A percentile compares a stretch with the other conserved stretches of the same genome.
phyloP scores from a whole-genome alignment of 495 filamentous ascomycete species.

The Penicillium chermesinum region DNA sequence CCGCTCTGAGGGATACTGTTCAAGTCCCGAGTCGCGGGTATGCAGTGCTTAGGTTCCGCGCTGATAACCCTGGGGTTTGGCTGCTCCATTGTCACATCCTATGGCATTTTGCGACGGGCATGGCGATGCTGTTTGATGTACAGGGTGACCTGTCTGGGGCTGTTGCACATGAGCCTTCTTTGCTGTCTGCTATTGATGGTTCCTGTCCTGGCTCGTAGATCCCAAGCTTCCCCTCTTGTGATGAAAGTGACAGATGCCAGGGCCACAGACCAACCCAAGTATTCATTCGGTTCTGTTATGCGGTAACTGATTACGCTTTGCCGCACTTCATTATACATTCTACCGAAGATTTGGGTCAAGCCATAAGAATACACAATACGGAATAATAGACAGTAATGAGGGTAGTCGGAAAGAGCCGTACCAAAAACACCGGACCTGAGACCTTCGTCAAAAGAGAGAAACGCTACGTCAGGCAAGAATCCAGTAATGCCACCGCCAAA shows the following conservation, averaged over 20 bases:
- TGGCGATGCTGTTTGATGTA: conserved; percentile 40
- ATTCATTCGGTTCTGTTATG: too few relatives aligned
- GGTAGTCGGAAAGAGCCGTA: too few relatives aligned
- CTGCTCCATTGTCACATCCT: conserved; percentile 60
- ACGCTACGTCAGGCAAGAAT: too few relatives aligned
- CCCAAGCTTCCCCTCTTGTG: too few relatives aligned
- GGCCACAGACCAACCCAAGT: neutral
- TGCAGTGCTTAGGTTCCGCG: conserved; percentile 60
- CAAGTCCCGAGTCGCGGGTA: conserved; percentile 52
- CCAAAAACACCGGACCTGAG: too few relatives aligned
- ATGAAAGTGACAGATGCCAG: neutral
- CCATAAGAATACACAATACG: neutral
- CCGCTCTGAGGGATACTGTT: conserved; percentile 61
- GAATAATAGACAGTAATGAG: neutral
- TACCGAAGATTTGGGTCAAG: neutral
- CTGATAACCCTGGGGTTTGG: conserved; percentile 61
- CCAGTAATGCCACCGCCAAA: too few relatives aligned
- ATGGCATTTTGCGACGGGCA: conserved; percentile 55
- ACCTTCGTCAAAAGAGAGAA: too few relatives aligned
- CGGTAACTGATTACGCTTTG: neutral
- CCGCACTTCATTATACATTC: neutral
- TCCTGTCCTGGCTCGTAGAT: neutral
- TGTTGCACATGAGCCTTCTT: conserved; percentile 10
- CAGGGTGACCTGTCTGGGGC: conserved; percentile 15
- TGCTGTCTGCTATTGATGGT: neutral